Base-by-base conservation (phyloP, 306 rosid genomes). In the Oemleria cerasiformis region DNA sequence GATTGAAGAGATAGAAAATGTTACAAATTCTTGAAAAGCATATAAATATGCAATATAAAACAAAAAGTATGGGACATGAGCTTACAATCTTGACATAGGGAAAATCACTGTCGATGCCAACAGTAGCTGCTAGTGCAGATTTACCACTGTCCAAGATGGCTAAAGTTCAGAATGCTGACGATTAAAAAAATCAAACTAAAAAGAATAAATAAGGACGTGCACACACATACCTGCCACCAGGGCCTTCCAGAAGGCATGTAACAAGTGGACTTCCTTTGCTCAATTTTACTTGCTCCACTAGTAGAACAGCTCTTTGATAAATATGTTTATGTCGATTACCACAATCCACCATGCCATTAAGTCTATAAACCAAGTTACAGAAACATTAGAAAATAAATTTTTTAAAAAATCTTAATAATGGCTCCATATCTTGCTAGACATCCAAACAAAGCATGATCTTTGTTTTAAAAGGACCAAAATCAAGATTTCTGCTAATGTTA, bases 61-160 rank as follows among this genome's bases (percentile, higher is more conserved):
- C 65, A 56, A 61, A 73, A 40, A 73, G 42, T 55, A 58, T 63
- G 70, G 16, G 47, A 20, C 16, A 62, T 61, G 66, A 79, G 67
- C 99, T 88, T 91, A 95, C 99, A 61, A 91, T 95, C 90, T 95
- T 95, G 76, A 95, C 99, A 78, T 89, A 95, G 30, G 99, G 90
- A 71, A 95, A 95, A 81, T 91, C 99, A 60, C 99, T 95, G 83
- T 89, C 92, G 41, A 95, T 92, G 78, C 99, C 99, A 82, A 91
- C 87, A 42, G 97, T 91, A 78, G 99, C 96, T 76, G 97, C 88
- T 77, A 95, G 80, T 62, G 99, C 92, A 17, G 92, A 88, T 86
- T 95, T 95, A 73, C 97, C 99, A 84, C 99, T 95, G 87, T 67
- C 79, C 74, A 84, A 79, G 72, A 77, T 54, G 62, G 75, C 77